Conservation (phyloP, 148 eudicot genomes). For the Vaccinium vitisidaea region DNA sequence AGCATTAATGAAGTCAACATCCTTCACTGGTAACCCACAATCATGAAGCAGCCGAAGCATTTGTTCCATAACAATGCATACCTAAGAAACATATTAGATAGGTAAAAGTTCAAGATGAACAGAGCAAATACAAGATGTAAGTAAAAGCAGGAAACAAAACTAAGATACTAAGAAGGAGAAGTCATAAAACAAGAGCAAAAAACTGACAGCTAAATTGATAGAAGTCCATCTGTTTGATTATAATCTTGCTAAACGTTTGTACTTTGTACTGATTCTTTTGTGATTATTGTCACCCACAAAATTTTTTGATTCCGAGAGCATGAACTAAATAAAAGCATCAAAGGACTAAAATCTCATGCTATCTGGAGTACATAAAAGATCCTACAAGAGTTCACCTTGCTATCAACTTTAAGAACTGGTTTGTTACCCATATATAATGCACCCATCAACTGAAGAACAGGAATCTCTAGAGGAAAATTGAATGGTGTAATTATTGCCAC, state of each 20-base stretch:
- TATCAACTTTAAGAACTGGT: no score
- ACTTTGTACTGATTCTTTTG: conserved; percentile 15
- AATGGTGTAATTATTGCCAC: no score
- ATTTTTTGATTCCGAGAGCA: neutral
- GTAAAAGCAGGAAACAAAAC: neutral
- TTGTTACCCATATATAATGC: no score
- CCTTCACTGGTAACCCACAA: conserved; percentile 31
- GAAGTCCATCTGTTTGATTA: neutral
- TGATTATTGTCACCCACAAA: conserved; percentile 71
- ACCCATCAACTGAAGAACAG: no score
- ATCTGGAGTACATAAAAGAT: no score
- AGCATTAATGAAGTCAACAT: conserved; percentile 95
- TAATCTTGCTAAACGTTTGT: neutral
- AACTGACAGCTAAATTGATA: neutral
- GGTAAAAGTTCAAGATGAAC: neutral
- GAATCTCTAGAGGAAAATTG: no score
- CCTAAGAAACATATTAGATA: conserved; percentile 37
- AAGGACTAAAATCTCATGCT: no score
- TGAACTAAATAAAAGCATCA: conserved; percentile 2
- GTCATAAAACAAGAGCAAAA: neutral
- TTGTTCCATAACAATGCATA: conserved; percentile 94
- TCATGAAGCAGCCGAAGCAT: conserved; percentile 90
- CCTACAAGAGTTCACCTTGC: no score
- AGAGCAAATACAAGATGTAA: neutral
- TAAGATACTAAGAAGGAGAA: neutral